phyloP scores from a whole-genome alignment of 2,329 filamentous ascomycete species.

The Niveomyces coronatus region DNA sequence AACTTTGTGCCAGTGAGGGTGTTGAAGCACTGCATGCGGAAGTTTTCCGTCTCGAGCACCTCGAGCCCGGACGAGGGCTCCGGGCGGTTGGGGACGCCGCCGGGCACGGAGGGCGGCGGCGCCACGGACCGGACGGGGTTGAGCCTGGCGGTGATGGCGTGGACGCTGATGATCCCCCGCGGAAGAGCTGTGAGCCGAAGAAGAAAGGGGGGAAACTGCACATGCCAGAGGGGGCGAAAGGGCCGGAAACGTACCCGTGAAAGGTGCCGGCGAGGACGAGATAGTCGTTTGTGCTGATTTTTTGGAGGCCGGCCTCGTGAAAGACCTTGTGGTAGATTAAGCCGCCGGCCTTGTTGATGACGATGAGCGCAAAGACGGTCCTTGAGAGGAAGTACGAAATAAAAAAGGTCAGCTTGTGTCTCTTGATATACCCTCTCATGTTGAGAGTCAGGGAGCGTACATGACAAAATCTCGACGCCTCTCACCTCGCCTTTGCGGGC shows the following conservation, averaged over 20 bases:
- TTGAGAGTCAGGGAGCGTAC: too few species aligned
- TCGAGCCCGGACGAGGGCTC: slow-evolving; percentile 72
- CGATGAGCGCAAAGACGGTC: slow-evolving; percentile 90
- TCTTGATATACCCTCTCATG: too few species aligned
- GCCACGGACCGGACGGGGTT: slow-evolving; percentile 39
- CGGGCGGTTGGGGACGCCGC: slow-evolving; percentile 36
- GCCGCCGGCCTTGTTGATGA: slow-evolving; percentile 98
- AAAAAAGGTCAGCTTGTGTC: not conserved
- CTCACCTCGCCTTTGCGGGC: too few species aligned
- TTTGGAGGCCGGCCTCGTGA: slow-evolving; percentile 71
- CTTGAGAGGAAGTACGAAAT: slow-evolving; percentile 33
- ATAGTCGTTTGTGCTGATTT: slow-evolving; percentile 90
- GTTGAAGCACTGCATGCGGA: slow-evolving; percentile 91
- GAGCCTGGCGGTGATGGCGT: slow-evolving; percentile 57
- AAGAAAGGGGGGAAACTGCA: slow-evolving; percentile 7
- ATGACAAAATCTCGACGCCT: too few species aligned
- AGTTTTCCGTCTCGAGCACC: slow-evolving; percentile 87
- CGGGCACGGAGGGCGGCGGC: slow-evolving; percentile 24
- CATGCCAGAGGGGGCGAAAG: slow-evolving; percentile 1
- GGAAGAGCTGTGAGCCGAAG: not conserved
- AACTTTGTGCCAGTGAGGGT: slow-evolving; percentile 94
- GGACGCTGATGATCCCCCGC: slow-evolving; percentile 40
- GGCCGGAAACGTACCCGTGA: slow-evolving; percentile 58
- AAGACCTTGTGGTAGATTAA: slow-evolving; percentile 95
- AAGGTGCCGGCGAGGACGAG: slow-evolving; percentile 95